Evolutionary conservation across 2,329 filamentous ascomycete genomes (phyloP).

Genomic region (Trichoderma guizhouense): DNA sequence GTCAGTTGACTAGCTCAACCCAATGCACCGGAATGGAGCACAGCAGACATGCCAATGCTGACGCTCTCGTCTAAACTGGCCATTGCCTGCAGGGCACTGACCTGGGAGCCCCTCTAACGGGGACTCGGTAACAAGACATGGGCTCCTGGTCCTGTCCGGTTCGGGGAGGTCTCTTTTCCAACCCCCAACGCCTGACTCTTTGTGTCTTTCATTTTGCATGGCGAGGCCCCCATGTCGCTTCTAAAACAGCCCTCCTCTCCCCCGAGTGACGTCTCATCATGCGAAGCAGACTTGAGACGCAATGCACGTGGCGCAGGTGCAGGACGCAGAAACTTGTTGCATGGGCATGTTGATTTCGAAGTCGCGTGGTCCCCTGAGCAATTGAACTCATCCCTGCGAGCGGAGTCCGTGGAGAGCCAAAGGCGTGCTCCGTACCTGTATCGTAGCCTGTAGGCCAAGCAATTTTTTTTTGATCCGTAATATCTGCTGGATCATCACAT

Average conservation of each 20-base stretch:
- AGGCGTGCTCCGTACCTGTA: not conserved
- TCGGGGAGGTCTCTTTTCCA: not conserved
- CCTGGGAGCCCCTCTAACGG: conserved; percentile 1
- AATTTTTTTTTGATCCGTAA: not conserved
- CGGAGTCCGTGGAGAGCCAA: not conserved
- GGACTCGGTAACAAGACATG: not conserved
- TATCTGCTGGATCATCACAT: not conserved
- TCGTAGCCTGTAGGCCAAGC: not conserved
- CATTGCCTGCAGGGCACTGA: not conserved
- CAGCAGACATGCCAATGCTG: conserved; percentile 6
- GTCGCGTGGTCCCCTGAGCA: not conserved
- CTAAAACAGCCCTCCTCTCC: not conserved
- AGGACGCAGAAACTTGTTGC: not conserved
- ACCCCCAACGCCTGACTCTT: not conserved
- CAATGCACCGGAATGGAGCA: conserved; percentile 13
- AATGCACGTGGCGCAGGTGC: conserved; percentile 1
- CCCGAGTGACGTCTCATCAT: conserved; percentile 3
- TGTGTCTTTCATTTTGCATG: not conserved
- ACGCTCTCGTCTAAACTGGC: not conserved
- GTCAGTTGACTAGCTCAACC: conserved; percentile 3
- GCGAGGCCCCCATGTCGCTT: not conserved
- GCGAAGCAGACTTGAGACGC: conserved; percentile 13
- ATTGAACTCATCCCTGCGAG: not conserved
- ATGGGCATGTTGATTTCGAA: not conserved
- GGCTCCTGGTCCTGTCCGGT: not conserved